A percentile compares a stretch with the other conserved stretches of the same genome.
Conservation (phyloP, 1,139 yeast genomes). For the Geotrichum bryndzae region DNA sequence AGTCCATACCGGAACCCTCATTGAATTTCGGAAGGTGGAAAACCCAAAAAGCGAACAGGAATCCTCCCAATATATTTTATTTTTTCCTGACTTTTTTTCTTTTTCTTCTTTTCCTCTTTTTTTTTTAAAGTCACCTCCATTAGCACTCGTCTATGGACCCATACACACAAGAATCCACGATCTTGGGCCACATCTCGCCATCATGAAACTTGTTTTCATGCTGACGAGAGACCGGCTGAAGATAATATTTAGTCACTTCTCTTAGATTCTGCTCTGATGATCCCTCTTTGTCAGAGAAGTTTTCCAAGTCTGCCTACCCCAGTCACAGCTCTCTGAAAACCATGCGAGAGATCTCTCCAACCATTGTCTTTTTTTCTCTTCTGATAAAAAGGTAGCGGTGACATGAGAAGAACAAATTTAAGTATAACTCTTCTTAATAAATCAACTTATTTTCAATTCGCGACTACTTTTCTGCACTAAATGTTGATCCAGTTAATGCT, state of each 20-base stretch:
- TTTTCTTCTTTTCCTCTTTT: neutral
- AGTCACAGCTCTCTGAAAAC: neutral
- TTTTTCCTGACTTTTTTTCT: too few relatives aligned
- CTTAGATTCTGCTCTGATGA: neutral
- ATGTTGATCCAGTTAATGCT: neutral
- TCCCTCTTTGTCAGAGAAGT: neutral
- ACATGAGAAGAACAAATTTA: neutral
- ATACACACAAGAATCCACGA: neutral
- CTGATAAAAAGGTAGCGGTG: neutral
- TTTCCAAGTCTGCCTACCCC: neutral
- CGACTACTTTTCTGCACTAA: neutral
- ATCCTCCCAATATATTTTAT: neutral
- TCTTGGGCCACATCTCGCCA: neutral
- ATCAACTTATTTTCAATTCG: neutral
- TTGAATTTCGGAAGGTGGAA: neutral
- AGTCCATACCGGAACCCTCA: neutral
- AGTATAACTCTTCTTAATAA: neutral
- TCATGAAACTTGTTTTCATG: neutral
- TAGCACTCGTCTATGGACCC: neutral
- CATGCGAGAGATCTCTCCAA: neutral
- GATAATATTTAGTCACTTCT: neutral
- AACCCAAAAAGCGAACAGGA: neutral
- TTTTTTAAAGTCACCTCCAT: neutral
- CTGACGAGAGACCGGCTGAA: neutral
- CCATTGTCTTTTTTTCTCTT: neutral